phyloP scores from a whole-genome alignment of 306 rosid species.

The Lathyrus sativus region DNA sequence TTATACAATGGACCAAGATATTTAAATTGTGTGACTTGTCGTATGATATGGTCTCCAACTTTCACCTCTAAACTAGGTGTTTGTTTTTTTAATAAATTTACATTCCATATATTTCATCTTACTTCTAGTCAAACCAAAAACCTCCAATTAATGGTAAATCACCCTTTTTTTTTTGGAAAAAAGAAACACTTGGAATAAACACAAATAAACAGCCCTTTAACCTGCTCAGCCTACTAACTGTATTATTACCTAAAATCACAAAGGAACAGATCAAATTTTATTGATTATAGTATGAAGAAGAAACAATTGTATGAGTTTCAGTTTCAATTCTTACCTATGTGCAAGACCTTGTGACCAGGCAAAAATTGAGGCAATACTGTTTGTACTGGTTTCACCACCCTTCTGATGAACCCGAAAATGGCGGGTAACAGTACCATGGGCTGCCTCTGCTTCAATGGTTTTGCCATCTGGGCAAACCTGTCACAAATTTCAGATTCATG shows the following conservation, averaged over 20 bases:
- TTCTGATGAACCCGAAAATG: slow-evolving; percentile 91
- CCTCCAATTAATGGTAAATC: too few relatives aligned
- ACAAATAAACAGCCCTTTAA: not conserved
- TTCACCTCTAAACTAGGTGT: too few relatives aligned
- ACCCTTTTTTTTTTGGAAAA: not conserved
- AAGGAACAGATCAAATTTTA: not conserved
- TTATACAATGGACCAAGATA: too few relatives aligned
- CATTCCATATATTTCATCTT: too few relatives aligned
- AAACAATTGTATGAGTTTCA: slow-evolving; percentile 11
- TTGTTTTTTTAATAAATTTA: too few relatives aligned
- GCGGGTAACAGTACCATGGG: slow-evolving; percentile 95
- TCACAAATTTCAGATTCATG: slow-evolving; percentile 29
- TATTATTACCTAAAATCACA: slow-evolving; percentile 23
- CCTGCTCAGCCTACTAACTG: slow-evolving; percentile 11
- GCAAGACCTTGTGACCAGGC: slow-evolving; percentile 98
- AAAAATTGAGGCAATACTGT: slow-evolving; percentile 95
- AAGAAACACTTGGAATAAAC: not conserved
- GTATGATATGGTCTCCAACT: too few relatives aligned
- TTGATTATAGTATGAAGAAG: not conserved
- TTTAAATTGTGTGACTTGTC: too few relatives aligned
- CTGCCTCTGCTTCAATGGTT: slow-evolving; percentile 98
- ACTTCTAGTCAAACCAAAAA: too few relatives aligned
- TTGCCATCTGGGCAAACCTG: slow-evolving; percentile 97
- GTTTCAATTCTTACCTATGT: slow-evolving; percentile 60
- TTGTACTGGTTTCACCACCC: slow-evolving; percentile 99